A percentile compares a stretch with the other conserved stretches of the same genome.
Evolutionary conservation across 2,329 filamentous ascomycete species (phyloP).

Genomic region (Fusarium verrucosum): DNA sequence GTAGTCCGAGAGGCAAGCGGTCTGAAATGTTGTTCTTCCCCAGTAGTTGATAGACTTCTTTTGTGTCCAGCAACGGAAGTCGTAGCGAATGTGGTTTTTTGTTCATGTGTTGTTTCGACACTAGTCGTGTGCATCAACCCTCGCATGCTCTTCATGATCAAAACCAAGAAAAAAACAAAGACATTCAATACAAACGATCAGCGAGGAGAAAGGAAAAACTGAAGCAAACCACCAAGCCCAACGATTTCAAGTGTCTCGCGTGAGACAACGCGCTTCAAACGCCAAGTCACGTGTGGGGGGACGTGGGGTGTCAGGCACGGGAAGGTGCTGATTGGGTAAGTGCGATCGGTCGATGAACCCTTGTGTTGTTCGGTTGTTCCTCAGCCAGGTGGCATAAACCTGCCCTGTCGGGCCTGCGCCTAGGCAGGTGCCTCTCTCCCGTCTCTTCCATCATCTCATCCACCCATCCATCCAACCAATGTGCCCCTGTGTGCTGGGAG

Average conservation of each 20-base stretch:
- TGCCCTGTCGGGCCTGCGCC: constrained; percentile 19
- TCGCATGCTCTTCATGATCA: constrained; percentile 53
- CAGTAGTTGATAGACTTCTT: constrained; percentile 48
- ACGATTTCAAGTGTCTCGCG: constrained; percentile 19
- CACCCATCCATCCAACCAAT: not conserved
- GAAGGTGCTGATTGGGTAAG: constrained; percentile 31
- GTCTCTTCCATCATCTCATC: constrained; percentile 2
- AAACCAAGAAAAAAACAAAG: not conserved
- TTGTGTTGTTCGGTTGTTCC: constrained; percentile 44
- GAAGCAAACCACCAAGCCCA: not conserved
- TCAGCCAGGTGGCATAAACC: constrained; percentile 35
- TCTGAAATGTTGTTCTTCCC: constrained; percentile 14
- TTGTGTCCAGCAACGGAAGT: constrained; percentile 60
- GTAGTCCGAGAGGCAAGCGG: constrained; percentile 7
- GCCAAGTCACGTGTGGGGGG: constrained; percentile 30
- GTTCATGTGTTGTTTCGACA: constrained; percentile 56
- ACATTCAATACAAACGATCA: not conserved
- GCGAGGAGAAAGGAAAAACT: not conserved
- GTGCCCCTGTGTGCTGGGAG: constrained; percentile 6
- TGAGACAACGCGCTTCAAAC: constrained; percentile 17
- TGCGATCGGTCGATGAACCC: constrained; percentile 19
- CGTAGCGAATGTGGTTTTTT: constrained; percentile 51
- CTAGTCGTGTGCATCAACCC: constrained; percentile 61
- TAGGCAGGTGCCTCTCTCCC: not conserved
- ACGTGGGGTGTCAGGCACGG: constrained; percentile 41